Conservation (phyloP, 2,329 filamentous ascomycete species). For the Aspergillus pseudotamarii region DNA sequence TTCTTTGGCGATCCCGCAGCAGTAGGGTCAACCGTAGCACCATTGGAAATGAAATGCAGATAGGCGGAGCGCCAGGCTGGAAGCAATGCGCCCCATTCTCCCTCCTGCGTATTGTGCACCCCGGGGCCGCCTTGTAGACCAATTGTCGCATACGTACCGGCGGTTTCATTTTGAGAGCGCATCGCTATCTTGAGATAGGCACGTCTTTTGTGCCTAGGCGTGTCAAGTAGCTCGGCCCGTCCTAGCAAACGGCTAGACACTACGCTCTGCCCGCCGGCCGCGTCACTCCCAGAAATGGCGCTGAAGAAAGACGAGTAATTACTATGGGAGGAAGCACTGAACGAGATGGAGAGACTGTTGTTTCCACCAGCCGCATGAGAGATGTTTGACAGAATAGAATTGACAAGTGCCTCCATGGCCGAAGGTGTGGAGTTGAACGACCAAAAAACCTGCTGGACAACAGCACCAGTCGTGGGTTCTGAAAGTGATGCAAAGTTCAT, state of each 20-base stretch:
- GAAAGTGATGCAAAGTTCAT: not conserved
- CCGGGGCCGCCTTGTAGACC: conserved; percentile 9
- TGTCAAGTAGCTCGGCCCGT: conserved; percentile 29
- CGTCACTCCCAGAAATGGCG: conserved; percentile 28
- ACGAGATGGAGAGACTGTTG: not conserved
- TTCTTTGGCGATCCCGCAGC: conserved; percentile 2
- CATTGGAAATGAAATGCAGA: conserved; percentile 32
- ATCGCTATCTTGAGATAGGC: conserved; percentile 15
- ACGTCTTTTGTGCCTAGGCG: conserved; percentile 10
- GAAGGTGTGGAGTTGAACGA: conserved; percentile 1
- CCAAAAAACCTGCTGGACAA: conserved; percentile 6
- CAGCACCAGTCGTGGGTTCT: not conserved
- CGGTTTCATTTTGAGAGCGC: conserved; percentile 21
- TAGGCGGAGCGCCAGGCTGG: conserved; percentile 39
- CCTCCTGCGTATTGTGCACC: not conserved
- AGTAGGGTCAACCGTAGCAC: conserved; percentile 19
- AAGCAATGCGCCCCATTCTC: not conserved
- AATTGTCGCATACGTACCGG: conserved; percentile 18
- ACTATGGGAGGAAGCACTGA: conserved; percentile 11
- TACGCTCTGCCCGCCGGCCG: conserved; percentile 33
- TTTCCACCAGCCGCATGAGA: conserved; percentile 3
- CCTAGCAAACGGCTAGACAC: conserved; percentile 41
- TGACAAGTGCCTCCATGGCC: conserved; percentile 6
- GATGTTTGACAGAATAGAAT: conserved; percentile 1
- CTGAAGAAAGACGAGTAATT: conserved; percentile 28